A percentile compares a stretch with the other conserved stretches of the same genome.
These are phyloP conservation scores for Arthromyces matolae DNA, from an alignment of 768 basidiomycete genomes.

Conservation along the genomic window DNA sequence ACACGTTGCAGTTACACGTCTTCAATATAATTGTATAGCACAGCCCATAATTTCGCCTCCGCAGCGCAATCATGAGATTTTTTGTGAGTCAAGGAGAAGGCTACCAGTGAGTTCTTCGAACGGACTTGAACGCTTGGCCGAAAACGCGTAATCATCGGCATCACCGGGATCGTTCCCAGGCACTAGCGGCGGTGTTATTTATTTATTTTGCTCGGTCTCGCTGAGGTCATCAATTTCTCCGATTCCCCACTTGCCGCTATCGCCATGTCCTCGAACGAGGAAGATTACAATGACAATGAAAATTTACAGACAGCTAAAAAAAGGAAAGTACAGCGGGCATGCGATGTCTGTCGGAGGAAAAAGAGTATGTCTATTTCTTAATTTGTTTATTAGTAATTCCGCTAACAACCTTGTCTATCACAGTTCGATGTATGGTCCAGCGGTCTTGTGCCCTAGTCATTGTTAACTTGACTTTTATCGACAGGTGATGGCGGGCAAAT, in stretches of 20 bases:
- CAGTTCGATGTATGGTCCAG: conserved; percentile 70
- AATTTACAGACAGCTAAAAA: conserved; percentile 51
- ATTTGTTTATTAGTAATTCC: too few relatives aligned
- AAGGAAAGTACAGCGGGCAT: conserved; percentile 71
- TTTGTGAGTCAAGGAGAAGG: neutral
- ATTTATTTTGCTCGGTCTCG: conserved; percentile 5
- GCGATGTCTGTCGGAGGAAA: conserved; percentile 80
- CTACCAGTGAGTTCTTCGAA: neutral
- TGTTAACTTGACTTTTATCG: neutral
- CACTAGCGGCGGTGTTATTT: conserved; percentile 9
- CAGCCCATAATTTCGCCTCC: neutral
- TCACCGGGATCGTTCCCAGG: conserved; percentile 8
- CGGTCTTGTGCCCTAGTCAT: too few relatives aligned
- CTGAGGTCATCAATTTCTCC: conserved; percentile 12
- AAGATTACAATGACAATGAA: conserved; percentile 52
- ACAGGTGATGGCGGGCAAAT: conserved; percentile 70
- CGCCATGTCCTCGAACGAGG: conserved; percentile 63
- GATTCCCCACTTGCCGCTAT: conserved; percentile 25
- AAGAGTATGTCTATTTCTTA: conserved; percentile 51
- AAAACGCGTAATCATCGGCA: conserved; percentile 15
- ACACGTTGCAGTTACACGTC: too few relatives aligned
- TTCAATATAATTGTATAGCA: neutral
- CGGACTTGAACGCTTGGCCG: neutral
- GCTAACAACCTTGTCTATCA: neutral
- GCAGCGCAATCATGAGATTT: neutral